phyloP scores from a whole-genome alignment of 805 yeast species.

The Blastobotrys attinorum region DNA sequence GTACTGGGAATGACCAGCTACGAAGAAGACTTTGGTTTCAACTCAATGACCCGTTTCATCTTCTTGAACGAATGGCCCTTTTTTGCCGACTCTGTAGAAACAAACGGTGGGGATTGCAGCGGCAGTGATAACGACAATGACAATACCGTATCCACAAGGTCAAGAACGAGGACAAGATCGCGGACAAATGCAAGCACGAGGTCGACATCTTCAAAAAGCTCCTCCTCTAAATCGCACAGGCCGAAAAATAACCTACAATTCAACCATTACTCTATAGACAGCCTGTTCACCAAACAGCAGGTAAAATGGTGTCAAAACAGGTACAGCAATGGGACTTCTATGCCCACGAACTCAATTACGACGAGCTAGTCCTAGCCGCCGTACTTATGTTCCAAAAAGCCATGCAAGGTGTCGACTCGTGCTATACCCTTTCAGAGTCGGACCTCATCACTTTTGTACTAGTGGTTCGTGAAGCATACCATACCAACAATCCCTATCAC shows the following conservation, averaged over 20 bases:
- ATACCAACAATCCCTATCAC: conserved; percentile 84
- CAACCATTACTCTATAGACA: not conserved
- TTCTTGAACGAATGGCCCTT: not conserved
- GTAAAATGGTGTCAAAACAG: not conserved
- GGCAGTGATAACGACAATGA: not conserved
- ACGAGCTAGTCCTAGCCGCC: conserved; percentile 59
- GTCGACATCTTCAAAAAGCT: not conserved
- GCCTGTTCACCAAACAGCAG: not conserved
- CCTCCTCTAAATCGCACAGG: not conserved
- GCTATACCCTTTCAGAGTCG: conserved; percentile 30
- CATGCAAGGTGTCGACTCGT: conserved; percentile 14
- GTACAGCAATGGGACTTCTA: conserved; percentile 51
- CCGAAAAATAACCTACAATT: not conserved
- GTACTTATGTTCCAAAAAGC: conserved; percentile 43
- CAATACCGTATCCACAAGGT: too few species aligned
- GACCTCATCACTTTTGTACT: conserved; percentile 52
- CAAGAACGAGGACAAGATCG: too few species aligned
- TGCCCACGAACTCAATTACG: conserved; percentile 55
- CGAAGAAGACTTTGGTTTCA: not conserved
- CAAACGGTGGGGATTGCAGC: not conserved
- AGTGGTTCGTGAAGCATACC: conserved; percentile 69
- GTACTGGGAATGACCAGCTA: not conserved
- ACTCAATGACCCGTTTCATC: not conserved
- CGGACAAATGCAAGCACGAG: too few species aligned
- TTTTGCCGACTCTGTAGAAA: not conserved